These are phyloP conservation scores for Rhodotorula sp. DNA, from an alignment of 1,284 basidiomycete genomes.

Conservation along the genomic window DNA sequence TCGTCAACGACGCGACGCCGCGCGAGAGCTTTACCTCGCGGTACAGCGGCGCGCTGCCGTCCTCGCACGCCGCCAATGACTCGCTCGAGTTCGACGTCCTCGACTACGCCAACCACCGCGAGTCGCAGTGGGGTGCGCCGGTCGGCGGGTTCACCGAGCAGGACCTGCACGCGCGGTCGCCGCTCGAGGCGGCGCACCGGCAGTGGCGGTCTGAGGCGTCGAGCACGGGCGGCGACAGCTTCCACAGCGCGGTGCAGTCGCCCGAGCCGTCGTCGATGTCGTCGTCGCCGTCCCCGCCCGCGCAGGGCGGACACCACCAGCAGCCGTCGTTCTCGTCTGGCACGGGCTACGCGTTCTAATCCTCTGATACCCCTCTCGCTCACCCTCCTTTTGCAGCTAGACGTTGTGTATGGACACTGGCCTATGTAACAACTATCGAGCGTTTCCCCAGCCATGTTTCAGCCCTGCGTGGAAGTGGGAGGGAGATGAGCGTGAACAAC, in stretches of 20 bases:
- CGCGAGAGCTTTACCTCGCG: neutral
- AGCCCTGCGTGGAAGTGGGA: too few relatives aligned
- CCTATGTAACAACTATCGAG: too few relatives aligned
- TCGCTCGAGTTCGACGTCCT: slow-evolving; percentile 7
- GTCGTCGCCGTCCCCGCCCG: neutral
- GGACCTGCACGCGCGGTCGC: slow-evolving; percentile 12
- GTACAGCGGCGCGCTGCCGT: neutral
- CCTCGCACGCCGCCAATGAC: neutral
- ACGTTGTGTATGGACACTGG: neutral
- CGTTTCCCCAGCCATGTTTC: too few relatives aligned
- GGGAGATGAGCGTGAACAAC: too few relatives aligned
- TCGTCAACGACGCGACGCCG: slow-evolving; percentile 7
- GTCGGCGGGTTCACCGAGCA: slow-evolving; percentile 6
- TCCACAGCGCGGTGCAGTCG: neutral
- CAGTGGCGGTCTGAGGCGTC: slow-evolving; percentile 13
- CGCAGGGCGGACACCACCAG: neutral
- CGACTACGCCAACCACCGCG: slow-evolving; percentile 2
- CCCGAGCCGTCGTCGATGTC: neutral
- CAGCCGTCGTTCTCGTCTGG: slow-evolving; percentile 10
- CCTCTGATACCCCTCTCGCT: neutral
- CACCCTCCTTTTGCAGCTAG: neutral
- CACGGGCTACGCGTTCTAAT: slow-evolving; percentile 2
- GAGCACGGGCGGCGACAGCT: slow-evolving; percentile 4
- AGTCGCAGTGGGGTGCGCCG: slow-evolving; percentile 10
- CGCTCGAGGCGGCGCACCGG: slow-evolving; percentile 17